Conservation (phyloP, 768 basidiomycete genomes). For the Boletus sp. region DNA sequence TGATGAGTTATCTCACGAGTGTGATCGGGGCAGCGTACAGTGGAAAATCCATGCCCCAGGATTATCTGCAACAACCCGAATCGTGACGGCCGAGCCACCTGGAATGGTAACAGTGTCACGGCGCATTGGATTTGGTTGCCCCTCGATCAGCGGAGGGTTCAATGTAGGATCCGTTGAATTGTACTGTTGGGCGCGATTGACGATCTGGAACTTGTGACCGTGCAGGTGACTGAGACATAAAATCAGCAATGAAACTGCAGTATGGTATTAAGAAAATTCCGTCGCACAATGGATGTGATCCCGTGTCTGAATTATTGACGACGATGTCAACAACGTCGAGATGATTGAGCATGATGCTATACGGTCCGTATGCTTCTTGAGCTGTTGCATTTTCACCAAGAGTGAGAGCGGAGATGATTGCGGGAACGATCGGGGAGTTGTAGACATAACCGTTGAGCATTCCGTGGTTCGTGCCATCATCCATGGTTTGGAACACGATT, state of each 20-base stretch:
- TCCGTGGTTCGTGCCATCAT: slow-evolving; percentile 83
- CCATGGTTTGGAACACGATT: slow-evolving; percentile 79
- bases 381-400: slow-evolving; percentile 72
- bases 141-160: slow-evolving; percentile 79
- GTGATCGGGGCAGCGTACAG: slow-evolving; percentile 45
- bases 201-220: slow-evolving; percentile 84
- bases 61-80: slow-evolving; percentile 86
- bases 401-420: slow-evolving; percentile 71
- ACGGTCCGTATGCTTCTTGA: slow-evolving; percentile 74
- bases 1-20: not conserved
- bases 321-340: slow-evolving; percentile 77
- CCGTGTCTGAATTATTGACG: slow-evolving; percentile 66
- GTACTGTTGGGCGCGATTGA: slow-evolving; percentile 68
- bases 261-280: not conserved
- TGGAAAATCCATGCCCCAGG: slow-evolving; percentile 90
- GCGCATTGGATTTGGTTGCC: slow-evolving; percentile 85
- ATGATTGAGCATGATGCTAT: slow-evolving; percentile 73
- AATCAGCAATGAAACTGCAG: not conserved
- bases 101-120: slow-evolving; percentile 86
- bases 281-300: slow-evolving; percentile 82
- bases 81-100: slow-evolving; percentile 59
- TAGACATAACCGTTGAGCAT: slow-evolving; percentile 72
- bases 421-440: slow-evolving; percentile 69
- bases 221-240: slow-evolving; percentile 72
- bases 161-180: slow-evolving; percentile 69